Evolutionary conservation across 75 land plant species (phyloP), one percentile per base, ranked within the genome.

Genomic region (Larix kaempferi): DNA sequence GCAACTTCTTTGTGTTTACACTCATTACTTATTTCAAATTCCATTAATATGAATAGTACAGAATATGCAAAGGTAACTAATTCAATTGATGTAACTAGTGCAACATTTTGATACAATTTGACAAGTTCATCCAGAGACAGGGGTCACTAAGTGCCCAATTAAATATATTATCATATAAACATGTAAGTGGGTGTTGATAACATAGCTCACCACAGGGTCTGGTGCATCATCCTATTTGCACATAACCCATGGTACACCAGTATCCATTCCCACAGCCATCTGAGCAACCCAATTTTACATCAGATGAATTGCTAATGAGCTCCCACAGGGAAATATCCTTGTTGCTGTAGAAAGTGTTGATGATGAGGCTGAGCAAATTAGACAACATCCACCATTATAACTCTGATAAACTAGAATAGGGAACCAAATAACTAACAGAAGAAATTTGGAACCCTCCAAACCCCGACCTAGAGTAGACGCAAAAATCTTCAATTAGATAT

Each of bases 201-300:
- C 58, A 64, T 54, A 22, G 80, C 89, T 81, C 71, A 95, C 96
- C 60, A 95, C 77, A 58, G 89, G 88, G 78, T 88, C 93, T 17
- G 95, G 98, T 13, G 98, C 98, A 85, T 93, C 98, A 62, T 84
- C 88, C 77, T 95, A 94, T 79, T 95, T 88, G 92, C 98, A 95
- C 98, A 96, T 96, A 73, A 95, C 78, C 98, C 98, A 95, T n/a
- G 98, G 98, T 37, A 93, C 94, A 55, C 96, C 92, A 21, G 91
- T 90, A 72, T 76, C 79, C 21, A 91, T 86, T 29, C 81, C 89
- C 56, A 92, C 83, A 62, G 99, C 99, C 97, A 96, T 91, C n/a
- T 83, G 69, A 29, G 96, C 96, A 54, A 93, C 99, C 99, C 99
- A 96, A 33, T 83, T 41, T n/a, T n/a, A n/a, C n/a, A n/a, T n/a